phyloP scores from a whole-genome alignment of 768 basidiomycete species.

The Termitomyces sp. region DNA sequence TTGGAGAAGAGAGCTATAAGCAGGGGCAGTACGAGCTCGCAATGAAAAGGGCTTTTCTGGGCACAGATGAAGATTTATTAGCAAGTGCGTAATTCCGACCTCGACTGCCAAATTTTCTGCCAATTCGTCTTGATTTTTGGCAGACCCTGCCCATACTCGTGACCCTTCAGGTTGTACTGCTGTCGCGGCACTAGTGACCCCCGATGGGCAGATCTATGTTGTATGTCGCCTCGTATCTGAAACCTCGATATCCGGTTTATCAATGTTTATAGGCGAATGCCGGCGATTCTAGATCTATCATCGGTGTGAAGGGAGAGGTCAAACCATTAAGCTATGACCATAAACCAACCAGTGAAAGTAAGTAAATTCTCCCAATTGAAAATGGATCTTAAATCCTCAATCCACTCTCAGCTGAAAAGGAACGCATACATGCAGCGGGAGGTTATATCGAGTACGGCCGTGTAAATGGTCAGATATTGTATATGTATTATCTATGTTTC shows the following conservation, averaged over 20 bases:
- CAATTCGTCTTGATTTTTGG: not conserved
- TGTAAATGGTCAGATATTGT: conserved; percentile 72
- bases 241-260: conserved; percentile 7
- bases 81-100: conserved; percentile 49
- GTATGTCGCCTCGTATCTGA: conserved; percentile 38
- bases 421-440: conserved; percentile 84
- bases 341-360: conserved; percentile 86
- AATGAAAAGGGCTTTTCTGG: conserved; percentile 85
- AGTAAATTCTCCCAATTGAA: conserved; percentile 20
- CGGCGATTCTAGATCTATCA: conserved; percentile 90
- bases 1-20: conserved; percentile 68
- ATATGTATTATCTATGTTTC: conserved; percentile 1
- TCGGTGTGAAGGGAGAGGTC: conserved; percentile 79
- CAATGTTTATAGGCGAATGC: conserved; percentile 77
- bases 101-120: conserved; percentile 5
- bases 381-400: conserved; percentile 3
- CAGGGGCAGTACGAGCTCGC: conserved; percentile 67
- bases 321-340: conserved; percentile 92
- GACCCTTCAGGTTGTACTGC: conserved; percentile 98
- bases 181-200: conserved; percentile 79
- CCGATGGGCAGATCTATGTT: conserved; percentile 73
- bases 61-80: conserved; percentile 91
- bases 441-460: conserved; percentile 96
- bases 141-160: conserved; percentile 81
- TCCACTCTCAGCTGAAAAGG: conserved; percentile 64